phyloP scores from a whole-genome alignment of 164 flowering plant species.

The Houttuynia cordata region DNA sequence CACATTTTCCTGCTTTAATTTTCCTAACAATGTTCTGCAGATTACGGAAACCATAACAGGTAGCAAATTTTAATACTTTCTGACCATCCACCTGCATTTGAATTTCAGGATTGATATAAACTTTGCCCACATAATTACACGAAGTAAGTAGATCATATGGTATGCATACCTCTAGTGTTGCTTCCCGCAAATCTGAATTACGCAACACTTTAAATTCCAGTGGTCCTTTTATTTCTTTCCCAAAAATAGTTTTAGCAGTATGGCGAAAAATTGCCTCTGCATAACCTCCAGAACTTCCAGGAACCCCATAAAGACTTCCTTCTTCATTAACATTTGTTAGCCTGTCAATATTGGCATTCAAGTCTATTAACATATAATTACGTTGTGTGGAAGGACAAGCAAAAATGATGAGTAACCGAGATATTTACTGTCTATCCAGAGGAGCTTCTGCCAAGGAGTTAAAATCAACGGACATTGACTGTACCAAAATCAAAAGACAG shows the following conservation, averaged over 20 bases:
- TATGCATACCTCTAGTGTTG: slow-evolving; percentile 62
- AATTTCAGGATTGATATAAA: background rate
- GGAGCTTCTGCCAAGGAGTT: slow-evolving; percentile 64
- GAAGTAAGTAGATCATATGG: background rate
- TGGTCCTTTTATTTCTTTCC: slow-evolving; percentile 54
- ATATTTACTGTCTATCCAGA: slow-evolving; percentile 63
- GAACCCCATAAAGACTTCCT: slow-evolving; percentile 73
- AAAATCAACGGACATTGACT: slow-evolving; percentile 68
- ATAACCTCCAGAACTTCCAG: slow-evolving; percentile 94
- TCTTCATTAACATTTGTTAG: slow-evolving; percentile 72
- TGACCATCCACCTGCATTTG: slow-evolving; percentile 66
- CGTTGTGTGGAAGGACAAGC: background rate
- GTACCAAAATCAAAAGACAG: slow-evolving; percentile 4
- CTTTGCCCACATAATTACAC: background rate
- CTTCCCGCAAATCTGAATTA: slow-evolving; percentile 85
- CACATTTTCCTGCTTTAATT: slow-evolving; percentile 71
- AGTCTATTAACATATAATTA: background rate
- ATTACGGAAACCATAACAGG: slow-evolving; percentile 97
- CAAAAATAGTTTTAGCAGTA: slow-evolving; percentile 73
- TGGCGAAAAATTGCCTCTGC: slow-evolving; percentile 75
- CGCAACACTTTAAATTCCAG: slow-evolving; percentile 51
- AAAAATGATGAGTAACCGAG: background rate
- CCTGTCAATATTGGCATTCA: slow-evolving; percentile 21
- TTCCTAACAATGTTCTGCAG: slow-evolving; percentile 79
- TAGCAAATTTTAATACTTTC: slow-evolving; percentile 66